Evolutionary conservation across 768 basidiomycete genomes (phyloP).

Genomic region (Sporobolomyces phaffii): DNA sequence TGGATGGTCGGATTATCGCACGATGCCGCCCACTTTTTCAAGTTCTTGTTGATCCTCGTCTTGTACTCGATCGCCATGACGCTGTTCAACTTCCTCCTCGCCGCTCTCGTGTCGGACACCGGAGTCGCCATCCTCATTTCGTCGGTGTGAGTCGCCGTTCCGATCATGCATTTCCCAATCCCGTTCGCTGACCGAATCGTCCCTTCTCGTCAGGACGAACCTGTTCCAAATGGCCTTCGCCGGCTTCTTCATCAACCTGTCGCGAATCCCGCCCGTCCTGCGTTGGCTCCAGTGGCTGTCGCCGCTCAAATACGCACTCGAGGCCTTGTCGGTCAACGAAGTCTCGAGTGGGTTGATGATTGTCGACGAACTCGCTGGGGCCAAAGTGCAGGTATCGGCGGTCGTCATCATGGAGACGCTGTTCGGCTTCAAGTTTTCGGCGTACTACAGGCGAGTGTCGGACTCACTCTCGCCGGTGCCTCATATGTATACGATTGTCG

Average conservation of each 20-base stretch:
- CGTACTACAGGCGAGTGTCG: slow-evolving; percentile 65
- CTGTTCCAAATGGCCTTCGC: slow-evolving; percentile 61
- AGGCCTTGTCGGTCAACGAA: slow-evolving; percentile 82
- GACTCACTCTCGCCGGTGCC: neutral
- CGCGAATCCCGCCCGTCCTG: slow-evolving; percentile 76
- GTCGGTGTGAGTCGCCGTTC: slow-evolving; percentile 45
- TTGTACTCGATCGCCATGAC: slow-evolving; percentile 80
- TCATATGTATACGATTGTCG: neutral
- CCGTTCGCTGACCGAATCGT: no score
- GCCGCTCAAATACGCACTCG: slow-evolving; percentile 46
- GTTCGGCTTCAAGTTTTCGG: slow-evolving; percentile 74
- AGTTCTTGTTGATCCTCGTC: slow-evolving; percentile 82
- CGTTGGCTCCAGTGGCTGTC: slow-evolving; percentile 60
- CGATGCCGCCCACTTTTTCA: slow-evolving; percentile 80
- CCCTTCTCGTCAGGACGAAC: slow-evolving; percentile 41
- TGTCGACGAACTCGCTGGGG: slow-evolving; percentile 39
- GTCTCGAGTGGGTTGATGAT: slow-evolving; percentile 84
- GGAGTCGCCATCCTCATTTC: slow-evolving; percentile 86
- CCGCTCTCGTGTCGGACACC: slow-evolving; percentile 71
- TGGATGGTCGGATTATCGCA: slow-evolving; percentile 89
- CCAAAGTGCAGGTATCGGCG: slow-evolving; percentile 59
- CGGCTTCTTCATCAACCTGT: slow-evolving; percentile 86
- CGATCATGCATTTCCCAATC: neutral
- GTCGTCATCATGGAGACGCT: slow-evolving; percentile 79
- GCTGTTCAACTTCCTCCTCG: slow-evolving; percentile 88